Conservation (phyloP, 441 rosid species). For the Kokia cookei region DNA sequence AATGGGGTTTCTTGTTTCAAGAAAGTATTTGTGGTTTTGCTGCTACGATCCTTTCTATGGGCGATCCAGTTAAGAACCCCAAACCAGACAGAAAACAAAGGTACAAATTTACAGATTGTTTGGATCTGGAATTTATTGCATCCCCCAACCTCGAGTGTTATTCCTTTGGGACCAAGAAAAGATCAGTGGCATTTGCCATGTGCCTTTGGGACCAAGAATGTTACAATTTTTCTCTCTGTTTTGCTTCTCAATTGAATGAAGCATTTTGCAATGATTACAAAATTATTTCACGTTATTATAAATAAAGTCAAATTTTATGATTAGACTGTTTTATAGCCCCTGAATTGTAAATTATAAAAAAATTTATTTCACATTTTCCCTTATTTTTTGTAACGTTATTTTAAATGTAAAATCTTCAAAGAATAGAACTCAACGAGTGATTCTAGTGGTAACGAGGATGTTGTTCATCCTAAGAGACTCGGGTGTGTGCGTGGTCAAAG, state of each 20-base stretch:
- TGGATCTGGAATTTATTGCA: not conserved
- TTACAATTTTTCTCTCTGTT: not conserved
- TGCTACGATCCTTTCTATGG: not conserved
- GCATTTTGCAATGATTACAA: no score
- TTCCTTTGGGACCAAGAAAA: constrained; percentile 5
- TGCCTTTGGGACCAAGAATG: not conserved
- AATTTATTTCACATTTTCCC: no score
- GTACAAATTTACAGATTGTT: not conserved
- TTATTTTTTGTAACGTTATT: no score
- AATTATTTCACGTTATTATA: no score
- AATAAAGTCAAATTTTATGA: no score
- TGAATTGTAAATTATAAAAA: no score
- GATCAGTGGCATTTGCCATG: not conserved
- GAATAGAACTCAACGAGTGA: no score
- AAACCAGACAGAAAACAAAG: not conserved
- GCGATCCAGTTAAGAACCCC: not conserved
- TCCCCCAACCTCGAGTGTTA: not conserved
- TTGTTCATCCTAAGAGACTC: no score
- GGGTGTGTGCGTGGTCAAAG: no score
- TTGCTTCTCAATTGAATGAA: not conserved
- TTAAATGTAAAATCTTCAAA: no score
- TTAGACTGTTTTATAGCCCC: no score
- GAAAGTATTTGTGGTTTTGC: not conserved
- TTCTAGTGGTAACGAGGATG: no score
- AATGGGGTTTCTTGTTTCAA: not conserved